These are phyloP conservation scores for Fonsecaea pedrosoi DNA, from an alignment of 2,329 filamentous ascomycete genomes.

Conservation along the genomic window DNA sequence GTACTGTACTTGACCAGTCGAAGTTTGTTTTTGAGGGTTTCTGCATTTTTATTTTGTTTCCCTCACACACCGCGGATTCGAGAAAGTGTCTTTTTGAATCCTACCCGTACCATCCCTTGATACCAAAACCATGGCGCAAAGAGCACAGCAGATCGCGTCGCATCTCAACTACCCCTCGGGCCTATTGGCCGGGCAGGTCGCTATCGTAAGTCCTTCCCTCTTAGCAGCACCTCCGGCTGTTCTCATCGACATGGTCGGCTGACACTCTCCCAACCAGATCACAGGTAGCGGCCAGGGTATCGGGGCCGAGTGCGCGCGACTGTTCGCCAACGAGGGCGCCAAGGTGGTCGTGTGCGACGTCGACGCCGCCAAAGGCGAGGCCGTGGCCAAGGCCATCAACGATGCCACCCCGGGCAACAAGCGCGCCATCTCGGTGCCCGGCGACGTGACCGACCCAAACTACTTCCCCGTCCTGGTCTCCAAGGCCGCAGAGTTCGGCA, in stretches of 20 bases:
- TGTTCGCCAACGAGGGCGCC: conserved; percentile 88
- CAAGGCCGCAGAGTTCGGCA: conserved; percentile 78
- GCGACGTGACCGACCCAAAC: conserved; percentile 74
- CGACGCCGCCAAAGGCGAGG: conserved; percentile 74
- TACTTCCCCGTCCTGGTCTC: conserved; percentile 77
- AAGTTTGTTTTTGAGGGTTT: neutral
- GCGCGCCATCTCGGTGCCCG: conserved; percentile 73
- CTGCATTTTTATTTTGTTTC: neutral
- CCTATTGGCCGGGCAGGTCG: conserved; percentile 77
- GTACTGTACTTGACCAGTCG: no score
- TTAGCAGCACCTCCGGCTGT: neutral
- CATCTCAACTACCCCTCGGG: conserved; percentile 85
- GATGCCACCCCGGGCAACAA: conserved; percentile 55
- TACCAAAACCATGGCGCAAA: conserved; percentile 31
- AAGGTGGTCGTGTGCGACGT: conserved; percentile 85
- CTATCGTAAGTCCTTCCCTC: conserved; percentile 59
- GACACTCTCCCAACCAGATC: conserved; percentile 52
- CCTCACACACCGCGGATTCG: neutral
- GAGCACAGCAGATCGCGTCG: conserved; percentile 67
- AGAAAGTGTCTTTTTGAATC: no score
- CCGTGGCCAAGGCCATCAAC: conserved; percentile 74
- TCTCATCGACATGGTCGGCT: neutral
- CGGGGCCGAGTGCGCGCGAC: conserved; percentile 78
- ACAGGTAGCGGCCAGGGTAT: conserved; percentile 88
- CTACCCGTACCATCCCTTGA: no score